Percentiles rank a stretch among this genome's conserved stretches.
Conservation (phyloP, 441 rosid species). For the Melastoma candidum region DNA sequence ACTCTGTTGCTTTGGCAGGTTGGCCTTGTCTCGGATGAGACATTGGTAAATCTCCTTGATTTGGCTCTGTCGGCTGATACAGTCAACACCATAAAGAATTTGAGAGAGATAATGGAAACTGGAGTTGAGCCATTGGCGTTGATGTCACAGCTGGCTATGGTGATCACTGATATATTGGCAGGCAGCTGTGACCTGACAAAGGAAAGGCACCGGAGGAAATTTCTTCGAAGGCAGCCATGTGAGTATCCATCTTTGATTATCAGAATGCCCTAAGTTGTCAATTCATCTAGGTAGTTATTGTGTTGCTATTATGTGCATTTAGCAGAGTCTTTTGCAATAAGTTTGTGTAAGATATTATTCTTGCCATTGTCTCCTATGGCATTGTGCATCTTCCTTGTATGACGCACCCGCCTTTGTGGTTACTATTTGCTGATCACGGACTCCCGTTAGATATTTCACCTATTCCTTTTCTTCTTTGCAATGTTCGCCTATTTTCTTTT, state of each 20-base stretch:
- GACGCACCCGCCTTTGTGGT: too few relatives aligned
- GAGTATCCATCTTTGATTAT: constrained; percentile 27
- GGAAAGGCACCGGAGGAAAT: constrained; percentile 69
- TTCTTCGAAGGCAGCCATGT: constrained; percentile 76
- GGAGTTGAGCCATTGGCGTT: constrained; percentile 92
- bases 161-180: constrained; percentile 90
- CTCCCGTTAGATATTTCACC: too few relatives aligned
- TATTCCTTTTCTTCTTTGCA: too few relatives aligned
- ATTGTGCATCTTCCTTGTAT: too few relatives aligned
- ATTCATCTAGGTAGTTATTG: too few relatives aligned
- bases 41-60: constrained; percentile 97
- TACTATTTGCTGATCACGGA: too few relatives aligned
- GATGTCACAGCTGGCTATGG: constrained; percentile 98
- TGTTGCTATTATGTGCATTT: too few relatives aligned
- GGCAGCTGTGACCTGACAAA: constrained; percentile 80
- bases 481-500: too few relatives aligned
- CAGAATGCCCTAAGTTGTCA: too few relatives aligned
- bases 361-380: too few relatives aligned
- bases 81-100: constrained; percentile 76
- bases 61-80: constrained; percentile 98
- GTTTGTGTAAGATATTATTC: too few relatives aligned
- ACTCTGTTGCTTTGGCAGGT: constrained; percentile 35
- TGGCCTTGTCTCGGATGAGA: constrained; percentile 95
- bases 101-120: constrained; percentile 91
- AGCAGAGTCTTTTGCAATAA: too few relatives aligned